Evolutionary conservation across 2,329 filamentous ascomycete species (phyloP).

Genomic region (Trichoderma sp.): DNA sequence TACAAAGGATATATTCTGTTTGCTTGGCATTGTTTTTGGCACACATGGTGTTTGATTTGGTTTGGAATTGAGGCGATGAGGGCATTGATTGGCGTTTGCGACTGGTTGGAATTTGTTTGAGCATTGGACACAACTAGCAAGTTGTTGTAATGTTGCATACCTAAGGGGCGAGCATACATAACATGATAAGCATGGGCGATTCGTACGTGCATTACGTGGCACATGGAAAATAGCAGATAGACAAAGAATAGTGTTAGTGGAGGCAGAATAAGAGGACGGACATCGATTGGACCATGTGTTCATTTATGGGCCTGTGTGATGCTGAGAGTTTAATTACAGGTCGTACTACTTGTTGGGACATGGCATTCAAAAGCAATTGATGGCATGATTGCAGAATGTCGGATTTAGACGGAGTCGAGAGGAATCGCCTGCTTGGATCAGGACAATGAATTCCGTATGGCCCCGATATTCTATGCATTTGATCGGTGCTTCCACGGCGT

Average conservation of each 20-base stretch:
- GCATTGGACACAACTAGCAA: not conserved
- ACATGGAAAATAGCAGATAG: not conserved
- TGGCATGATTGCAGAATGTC: not conserved
- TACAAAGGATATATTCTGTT: slow-evolving; percentile 15
- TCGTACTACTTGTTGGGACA: not conserved
- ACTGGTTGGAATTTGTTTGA: not conserved
- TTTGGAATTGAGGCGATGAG: not conserved
- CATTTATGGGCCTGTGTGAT: not conserved
- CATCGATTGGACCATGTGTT: not conserved
- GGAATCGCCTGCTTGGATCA: not conserved
- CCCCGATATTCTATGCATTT: not conserved
- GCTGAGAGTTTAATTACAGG: not conserved
- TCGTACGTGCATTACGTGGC: not conserved
- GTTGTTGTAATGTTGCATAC: slow-evolving; percentile 4
- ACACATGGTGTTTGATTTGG: not conserved
- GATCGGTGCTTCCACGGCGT: not conserved
- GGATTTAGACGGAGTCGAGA: not conserved
- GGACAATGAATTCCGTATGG: not conserved
- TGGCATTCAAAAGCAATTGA: not conserved
- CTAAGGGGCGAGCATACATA: not conserved
- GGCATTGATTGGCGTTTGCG: slow-evolving; percentile 14
- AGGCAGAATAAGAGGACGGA: not conserved
- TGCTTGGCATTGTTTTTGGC: slow-evolving; percentile 18
- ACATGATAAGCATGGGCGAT: not conserved
- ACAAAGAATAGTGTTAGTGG: not conserved